A percentile compares a stretch with the other conserved stretches of the same genome.
phyloP scores from a whole-genome alignment of 192 early-diverging fungal genomes.

The Lobulomyces angularis region DNA sequence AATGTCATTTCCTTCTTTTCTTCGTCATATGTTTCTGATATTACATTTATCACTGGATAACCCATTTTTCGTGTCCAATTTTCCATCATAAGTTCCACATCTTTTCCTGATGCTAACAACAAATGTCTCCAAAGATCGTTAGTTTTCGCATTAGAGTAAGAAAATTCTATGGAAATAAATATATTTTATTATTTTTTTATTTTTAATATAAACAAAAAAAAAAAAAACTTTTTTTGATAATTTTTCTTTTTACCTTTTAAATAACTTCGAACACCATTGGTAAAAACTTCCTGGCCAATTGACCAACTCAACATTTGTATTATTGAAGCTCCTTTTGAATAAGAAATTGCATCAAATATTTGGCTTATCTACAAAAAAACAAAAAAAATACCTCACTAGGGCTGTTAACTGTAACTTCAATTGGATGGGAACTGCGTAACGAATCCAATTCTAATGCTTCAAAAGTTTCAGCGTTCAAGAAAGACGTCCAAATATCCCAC shows the following conservation, averaged over 20 bases:
- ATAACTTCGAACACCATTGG: too few species aligned
- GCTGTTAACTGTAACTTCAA: conserved; percentile 74
- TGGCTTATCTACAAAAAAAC: too few species aligned
- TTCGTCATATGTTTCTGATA: conserved; percentile 33
- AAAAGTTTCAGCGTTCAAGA: conserved; percentile 66
- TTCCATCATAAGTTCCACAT: conserved; percentile 75
- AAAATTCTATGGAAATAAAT: too few species aligned
- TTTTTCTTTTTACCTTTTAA: too few species aligned
- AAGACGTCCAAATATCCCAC: conserved; percentile 85
- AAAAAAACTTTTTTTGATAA: too few species aligned
- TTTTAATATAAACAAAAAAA: too few species aligned
- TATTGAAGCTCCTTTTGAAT: conserved; percentile 83
- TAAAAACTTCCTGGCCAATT: too few species aligned
- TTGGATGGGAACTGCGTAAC: conserved; percentile 79
- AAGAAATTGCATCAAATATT: conserved; percentile 93
- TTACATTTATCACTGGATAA: conserved; percentile 70
- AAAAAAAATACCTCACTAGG: too few species aligned
- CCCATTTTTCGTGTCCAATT: conserved; percentile 80
- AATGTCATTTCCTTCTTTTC: conserved; percentile 32
- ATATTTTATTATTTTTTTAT: too few species aligned
- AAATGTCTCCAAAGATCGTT: conserved; percentile 79
- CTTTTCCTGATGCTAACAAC: conserved; percentile 60
- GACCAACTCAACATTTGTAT: conserved; percentile 94
- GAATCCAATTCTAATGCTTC: conserved; percentile 72
- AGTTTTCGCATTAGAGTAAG: conserved; percentile 85